Conservation (phyloP, 2,329 filamentous ascomycete species). For the Microthyrium microscopicum region DNA sequence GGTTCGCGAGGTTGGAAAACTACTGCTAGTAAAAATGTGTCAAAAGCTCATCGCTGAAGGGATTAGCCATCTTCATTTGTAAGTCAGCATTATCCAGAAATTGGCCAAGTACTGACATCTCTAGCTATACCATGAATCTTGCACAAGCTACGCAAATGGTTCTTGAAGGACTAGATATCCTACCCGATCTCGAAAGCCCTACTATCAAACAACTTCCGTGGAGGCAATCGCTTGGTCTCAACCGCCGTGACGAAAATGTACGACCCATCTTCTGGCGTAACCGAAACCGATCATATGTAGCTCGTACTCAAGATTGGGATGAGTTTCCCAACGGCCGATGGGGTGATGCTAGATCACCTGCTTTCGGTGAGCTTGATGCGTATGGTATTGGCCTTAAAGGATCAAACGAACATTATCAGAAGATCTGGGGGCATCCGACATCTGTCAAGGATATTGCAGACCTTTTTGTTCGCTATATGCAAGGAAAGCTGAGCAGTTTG, state of each 20-base stretch:
- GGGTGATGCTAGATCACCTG: constrained; percentile 92
- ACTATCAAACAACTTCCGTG: constrained; percentile 85
- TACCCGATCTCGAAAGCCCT: constrained; percentile 61
- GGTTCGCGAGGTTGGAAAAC: constrained; percentile 77
- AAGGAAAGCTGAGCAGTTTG: constrained; percentile 61
- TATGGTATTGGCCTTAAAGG: constrained; percentile 90
- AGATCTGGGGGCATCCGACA: constrained; percentile 79
- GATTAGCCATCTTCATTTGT: constrained; percentile 70
- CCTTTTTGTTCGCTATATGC: constrained; percentile 73
- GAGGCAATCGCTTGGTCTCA: constrained; percentile 83
- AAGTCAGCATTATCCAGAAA: constrained; percentile 14
- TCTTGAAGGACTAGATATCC: constrained; percentile 71
- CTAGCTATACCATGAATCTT: constrained; percentile 90
- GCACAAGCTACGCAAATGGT: constrained; percentile 89
- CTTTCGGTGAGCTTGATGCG: constrained; percentile 85
- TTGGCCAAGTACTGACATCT: constrained; percentile 8
- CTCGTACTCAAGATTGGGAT: constrained; percentile 95
- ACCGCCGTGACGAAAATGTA: constrained; percentile 83
- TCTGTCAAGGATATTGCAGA: constrained; percentile 65
- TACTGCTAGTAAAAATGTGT: constrained; percentile 78
- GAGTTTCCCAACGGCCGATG: constrained; percentile 97
- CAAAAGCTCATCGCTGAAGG: constrained; percentile 67
- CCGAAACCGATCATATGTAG: constrained; percentile 85
- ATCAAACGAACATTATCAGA: constrained; percentile 88
- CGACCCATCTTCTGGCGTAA: constrained; percentile 98